Base-by-base conservation (phyloP, 805 yeast genomes). In the Hanseniaspora valbyensis region DNA sequence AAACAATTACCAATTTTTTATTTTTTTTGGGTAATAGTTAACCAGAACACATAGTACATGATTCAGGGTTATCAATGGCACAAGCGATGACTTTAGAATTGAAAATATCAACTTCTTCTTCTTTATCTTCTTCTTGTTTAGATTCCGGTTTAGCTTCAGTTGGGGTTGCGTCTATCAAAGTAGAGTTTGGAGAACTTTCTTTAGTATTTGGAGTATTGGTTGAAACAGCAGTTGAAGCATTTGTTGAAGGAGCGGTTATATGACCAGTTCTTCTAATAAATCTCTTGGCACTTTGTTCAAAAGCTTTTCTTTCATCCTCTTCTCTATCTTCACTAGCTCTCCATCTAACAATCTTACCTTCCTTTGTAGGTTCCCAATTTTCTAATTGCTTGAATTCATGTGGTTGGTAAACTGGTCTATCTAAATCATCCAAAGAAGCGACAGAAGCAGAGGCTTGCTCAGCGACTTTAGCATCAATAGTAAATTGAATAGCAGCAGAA, bases 21-120 rank as follows among this genome's bases (percentile, higher is more conserved):
- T 36, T 34, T 44, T 34, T 2, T 29, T 28, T 21, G 16, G 8
- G 4, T 34, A 4, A 7, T 14, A 34, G 9, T 68, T 70, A 92
- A 72, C 97, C 97, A 54, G 97, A 90, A 74, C 98, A 92, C 97
- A 92, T 92, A 64, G 90, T 90, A 71, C 98, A 90, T 45, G 97
- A 79, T 71, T 86, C 97, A 53, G 96, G 96, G 72, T 92, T 90
- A 66, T 84, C 81, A 66, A 92, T 88, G 52, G 96, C 95, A 74
- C 98, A 90, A 32, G 96, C 96, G 69, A 90, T 80, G 30, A 84
- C 97, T 69, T 89, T 82, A 24, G 95, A 83, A 67, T 90, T 86
- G 76, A 72, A 92, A 59, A 90, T 90, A 66, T 90, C 95, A 53
- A 72, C 78, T 59, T 81, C 90, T 14, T 58, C 62, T 21, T 59